phyloP scores from a whole-genome alignment of 192 early-diverging fungal species.

The Umbelopsis isabellina region DNA sequence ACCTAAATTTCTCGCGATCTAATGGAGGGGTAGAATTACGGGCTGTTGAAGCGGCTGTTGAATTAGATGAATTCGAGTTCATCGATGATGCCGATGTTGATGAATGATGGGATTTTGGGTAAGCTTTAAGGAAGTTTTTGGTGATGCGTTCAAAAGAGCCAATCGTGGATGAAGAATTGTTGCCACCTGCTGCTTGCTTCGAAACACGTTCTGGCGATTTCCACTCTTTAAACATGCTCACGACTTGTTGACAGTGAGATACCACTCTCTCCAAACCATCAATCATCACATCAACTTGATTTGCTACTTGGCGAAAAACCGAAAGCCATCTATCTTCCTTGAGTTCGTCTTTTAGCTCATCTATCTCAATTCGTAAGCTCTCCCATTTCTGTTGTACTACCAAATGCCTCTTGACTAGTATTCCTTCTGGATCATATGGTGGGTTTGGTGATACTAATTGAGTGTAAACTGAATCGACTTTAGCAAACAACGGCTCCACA shows the following conservation, averaged over 20 bases:
- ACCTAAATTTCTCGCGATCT: slow-evolving; percentile 49
- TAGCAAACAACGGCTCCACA: slow-evolving; percentile 53
- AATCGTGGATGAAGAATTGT: not conserved
- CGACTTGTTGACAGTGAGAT: slow-evolving; percentile 46
- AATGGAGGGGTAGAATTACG: slow-evolving; percentile 25
- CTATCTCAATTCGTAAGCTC: slow-evolving; percentile 53
- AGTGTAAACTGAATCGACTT: slow-evolving; percentile 50
- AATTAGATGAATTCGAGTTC: slow-evolving; percentile 11
- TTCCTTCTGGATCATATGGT: slow-evolving; percentile 37
- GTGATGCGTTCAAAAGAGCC: slow-evolving; percentile 32
- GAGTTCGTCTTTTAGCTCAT: slow-evolving; percentile 57
- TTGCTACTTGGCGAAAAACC: slow-evolving; percentile 55
- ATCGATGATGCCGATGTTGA: slow-evolving; percentile 27
- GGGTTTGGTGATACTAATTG: slow-evolving; percentile 34
- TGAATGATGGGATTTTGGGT: slow-evolving; percentile 21
- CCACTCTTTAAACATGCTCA: slow-evolving; percentile 31
- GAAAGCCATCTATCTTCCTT: slow-evolving; percentile 63
- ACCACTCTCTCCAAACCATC: slow-evolving; percentile 58
- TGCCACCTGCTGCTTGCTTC: not conserved
- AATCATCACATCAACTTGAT: slow-evolving; percentile 62
- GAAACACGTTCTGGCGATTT: not conserved
- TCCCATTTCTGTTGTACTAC: slow-evolving; percentile 54
- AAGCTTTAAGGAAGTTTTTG: slow-evolving; percentile 17
- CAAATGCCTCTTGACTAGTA: slow-evolving; percentile 35
- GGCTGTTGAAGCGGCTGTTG: not conserved